Percentiles rank a stretch among this genome's conserved stretches.
Conservation (phyloP, 192 early-diverging fungal species). For the Chytriomyces sp. region DNA sequence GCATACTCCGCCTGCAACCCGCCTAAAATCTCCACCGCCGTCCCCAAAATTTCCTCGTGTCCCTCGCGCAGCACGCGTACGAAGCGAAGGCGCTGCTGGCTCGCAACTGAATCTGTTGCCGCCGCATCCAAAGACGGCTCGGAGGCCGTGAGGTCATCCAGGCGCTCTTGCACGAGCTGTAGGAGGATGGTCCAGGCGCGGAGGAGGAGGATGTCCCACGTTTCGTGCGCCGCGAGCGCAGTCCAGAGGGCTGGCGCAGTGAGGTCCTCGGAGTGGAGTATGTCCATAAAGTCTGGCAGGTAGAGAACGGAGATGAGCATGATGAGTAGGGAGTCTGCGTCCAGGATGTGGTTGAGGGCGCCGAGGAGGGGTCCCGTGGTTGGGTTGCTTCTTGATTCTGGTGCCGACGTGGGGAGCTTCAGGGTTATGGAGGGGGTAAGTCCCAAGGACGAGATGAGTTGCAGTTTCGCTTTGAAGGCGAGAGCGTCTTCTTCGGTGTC, state of each 20-base stretch:
- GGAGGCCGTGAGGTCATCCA: background rate
- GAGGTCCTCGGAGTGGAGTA: background rate
- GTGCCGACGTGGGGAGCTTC: too few species aligned
- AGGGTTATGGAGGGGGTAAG: background rate
- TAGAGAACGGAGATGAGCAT: slow-evolving; percentile 1
- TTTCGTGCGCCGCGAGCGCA: background rate
- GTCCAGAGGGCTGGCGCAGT: background rate
- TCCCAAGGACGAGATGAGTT: background rate
- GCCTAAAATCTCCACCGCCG: slow-evolving; percentile 19
- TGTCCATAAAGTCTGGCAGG: background rate
- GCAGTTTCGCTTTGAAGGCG: background rate
- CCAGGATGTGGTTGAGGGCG: background rate
- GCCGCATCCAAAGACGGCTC: background rate
- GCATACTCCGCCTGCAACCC: slow-evolving; percentile 35
- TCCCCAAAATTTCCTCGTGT: slow-evolving; percentile 21
- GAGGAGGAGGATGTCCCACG: slow-evolving; percentile 3
- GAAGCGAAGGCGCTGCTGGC: background rate
- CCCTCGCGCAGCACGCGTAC: slow-evolving; percentile 28
- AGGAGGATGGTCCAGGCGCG: slow-evolving; percentile 14
- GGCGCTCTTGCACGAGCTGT: background rate
- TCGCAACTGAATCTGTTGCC: slow-evolving; percentile 4
- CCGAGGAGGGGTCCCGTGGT: background rate
- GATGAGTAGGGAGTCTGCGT: slow-evolving; percentile 4
- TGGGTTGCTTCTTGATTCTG: background rate
- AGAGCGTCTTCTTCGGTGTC: slow-evolving; percentile 22